Evolutionary conservation across 768 basidiomycete genomes (phyloP).

Genomic region (Naganishia antarctica): DNA sequence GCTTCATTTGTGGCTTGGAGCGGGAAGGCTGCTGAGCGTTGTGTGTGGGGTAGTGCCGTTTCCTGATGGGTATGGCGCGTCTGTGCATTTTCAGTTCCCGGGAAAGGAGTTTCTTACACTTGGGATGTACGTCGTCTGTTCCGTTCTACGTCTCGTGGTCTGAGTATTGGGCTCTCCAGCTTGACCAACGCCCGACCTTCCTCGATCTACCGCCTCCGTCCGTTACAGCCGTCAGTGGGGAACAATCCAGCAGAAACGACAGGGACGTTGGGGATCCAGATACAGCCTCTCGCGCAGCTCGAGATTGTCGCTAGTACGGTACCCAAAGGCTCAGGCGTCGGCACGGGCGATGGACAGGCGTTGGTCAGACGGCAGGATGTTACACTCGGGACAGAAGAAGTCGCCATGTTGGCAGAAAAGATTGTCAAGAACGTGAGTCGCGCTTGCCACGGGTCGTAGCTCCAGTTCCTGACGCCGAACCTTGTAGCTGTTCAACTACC

Average conservation of each 20-base stretch:
- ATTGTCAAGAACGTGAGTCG: constrained; percentile 47
- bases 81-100: constrained; percentile 48
- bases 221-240: constrained; percentile 26
- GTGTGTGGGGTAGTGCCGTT: constrained; percentile 47
- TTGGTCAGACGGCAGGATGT: constrained; percentile 33
- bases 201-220: constrained; percentile 42
- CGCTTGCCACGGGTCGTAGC: neutral
- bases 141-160: neutral
- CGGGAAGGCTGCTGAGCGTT: too few species aligned
- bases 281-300: constrained; percentile 37
- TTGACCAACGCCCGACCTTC: constrained; percentile 44
- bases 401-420: constrained; percentile 44
- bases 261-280: constrained; percentile 46
- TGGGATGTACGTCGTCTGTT: constrained; percentile 38
- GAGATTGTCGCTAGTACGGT: constrained; percentile 27
- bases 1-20: constrained; percentile 3
- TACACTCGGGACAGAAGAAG: constrained; percentile 33
- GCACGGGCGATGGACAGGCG: constrained; percentile 3
- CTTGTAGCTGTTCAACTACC: constrained; percentile 49
- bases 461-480: too few species aligned
- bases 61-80: constrained; percentile 47
- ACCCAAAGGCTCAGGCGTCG: constrained; percentile 24
- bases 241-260: constrained; percentile 25
- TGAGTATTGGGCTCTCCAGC: constrained; percentile 23
- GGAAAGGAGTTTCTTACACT: constrained; percentile 43